Conservation (phyloP, 768 basidiomycete genomes). For the Hydnomerulius pinastri region DNA sequence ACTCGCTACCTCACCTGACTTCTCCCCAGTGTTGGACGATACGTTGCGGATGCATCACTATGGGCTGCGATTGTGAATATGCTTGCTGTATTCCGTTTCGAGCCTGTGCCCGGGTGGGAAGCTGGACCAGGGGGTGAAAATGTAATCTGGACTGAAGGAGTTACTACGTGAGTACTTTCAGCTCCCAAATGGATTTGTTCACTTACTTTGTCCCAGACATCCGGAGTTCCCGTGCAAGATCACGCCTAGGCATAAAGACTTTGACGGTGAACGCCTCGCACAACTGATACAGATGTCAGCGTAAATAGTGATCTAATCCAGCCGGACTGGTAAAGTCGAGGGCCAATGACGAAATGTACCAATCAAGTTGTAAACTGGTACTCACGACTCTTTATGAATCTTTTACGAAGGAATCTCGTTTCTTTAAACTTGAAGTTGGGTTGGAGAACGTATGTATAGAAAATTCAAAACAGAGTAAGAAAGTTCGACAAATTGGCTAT, state of each 20-base stretch:
- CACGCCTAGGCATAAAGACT: background rate
- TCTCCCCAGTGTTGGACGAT: constrained; percentile 34
- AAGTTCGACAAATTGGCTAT: too few relatives aligned
- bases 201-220: background rate
- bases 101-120: background rate
- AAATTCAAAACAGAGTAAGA: too few relatives aligned
- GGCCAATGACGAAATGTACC: background rate
- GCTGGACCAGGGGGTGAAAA: constrained; percentile 3
- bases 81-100: constrained; percentile 10
- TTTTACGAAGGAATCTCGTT: too few relatives aligned
- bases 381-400: too few relatives aligned
- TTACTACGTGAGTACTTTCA: constrained; percentile 9
- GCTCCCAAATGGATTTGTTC: background rate
- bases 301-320: background rate
- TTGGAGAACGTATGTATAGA: too few relatives aligned
- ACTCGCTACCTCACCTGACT: background rate
- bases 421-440: too few relatives aligned
- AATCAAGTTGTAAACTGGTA: background rate
- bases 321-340: background rate
- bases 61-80: constrained; percentile 17
- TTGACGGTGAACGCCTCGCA: background rate
- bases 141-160: constrained; percentile 8
- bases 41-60: constrained; percentile 39
- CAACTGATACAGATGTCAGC: background rate
- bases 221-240: constrained; percentile 6